Evolutionary conservation across 441 rosid genomes (phyloP).

Genomic region (Gossypium davidsonii): DNA sequence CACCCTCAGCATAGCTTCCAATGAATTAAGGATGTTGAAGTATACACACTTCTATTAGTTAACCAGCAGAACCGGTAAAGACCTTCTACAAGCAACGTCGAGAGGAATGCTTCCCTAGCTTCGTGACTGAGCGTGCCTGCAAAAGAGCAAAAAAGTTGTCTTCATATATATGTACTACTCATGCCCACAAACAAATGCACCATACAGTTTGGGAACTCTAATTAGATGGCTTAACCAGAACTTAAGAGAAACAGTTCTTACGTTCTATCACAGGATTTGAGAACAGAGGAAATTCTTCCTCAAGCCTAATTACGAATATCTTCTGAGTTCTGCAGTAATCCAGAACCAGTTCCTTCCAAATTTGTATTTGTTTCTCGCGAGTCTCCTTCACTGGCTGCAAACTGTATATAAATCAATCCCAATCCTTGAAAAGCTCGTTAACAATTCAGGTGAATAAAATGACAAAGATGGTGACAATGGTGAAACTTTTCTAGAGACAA

Average conservation of each 20-base stretch:
- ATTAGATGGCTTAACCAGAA: neutral
- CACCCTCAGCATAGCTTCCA: neutral
- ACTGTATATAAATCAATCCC: slow-evolving; percentile 26
- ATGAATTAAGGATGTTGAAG: slow-evolving; percentile 1
- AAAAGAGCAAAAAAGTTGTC: slow-evolving; percentile 6
- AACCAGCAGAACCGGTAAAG: slow-evolving; percentile 2
- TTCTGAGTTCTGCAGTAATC: slow-evolving; percentile 73
- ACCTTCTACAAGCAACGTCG: slow-evolving; percentile 85
- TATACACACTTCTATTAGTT: slow-evolving; percentile 5
- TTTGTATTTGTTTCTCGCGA: slow-evolving; percentile 81
- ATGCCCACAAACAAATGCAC: neutral
- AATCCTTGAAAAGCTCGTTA: neutral
- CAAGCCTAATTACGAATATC: slow-evolving; percentile 54
- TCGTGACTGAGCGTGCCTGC: slow-evolving; percentile 84
- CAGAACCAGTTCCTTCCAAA: slow-evolving; percentile 81
- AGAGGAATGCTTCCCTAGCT: slow-evolving; percentile 78
- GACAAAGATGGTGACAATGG: neutral
- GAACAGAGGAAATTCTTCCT: slow-evolving; percentile 79
- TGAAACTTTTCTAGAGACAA: slow-evolving; percentile 2
- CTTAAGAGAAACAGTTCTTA: slow-evolving; percentile 27
- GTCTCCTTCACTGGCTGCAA: slow-evolving; percentile 91
- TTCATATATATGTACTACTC: neutral
- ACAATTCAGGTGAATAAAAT: neutral
- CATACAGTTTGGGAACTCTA: neutral
- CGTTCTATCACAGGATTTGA: slow-evolving; percentile 68